A percentile compares a stretch with the other conserved stretches of the same genome.
phyloP scores from a whole-genome alignment of 1,139 yeast species.

The Yamadazyma dendronema region DNA sequence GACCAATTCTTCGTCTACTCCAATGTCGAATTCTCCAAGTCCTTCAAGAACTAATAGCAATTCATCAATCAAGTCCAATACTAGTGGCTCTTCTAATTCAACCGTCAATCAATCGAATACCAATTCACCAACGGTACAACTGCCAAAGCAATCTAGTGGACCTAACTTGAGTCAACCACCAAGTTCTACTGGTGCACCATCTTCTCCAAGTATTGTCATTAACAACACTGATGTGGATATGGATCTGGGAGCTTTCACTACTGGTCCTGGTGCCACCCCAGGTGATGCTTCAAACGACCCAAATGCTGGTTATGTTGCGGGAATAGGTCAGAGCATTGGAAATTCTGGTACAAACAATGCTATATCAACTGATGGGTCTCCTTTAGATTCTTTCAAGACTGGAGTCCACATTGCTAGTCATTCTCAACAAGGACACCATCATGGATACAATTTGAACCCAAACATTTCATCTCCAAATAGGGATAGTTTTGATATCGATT shows the following conservation, averaged over 20 bases:
- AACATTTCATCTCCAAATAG: conserved; percentile 45
- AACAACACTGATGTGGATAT: conserved; percentile 17
- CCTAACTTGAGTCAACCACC: conserved; percentile 11
- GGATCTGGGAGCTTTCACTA: conserved; percentile 18
- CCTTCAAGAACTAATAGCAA: conserved; percentile 35
- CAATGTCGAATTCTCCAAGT: conserved; percentile 28
- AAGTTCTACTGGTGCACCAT: conserved; percentile 3
- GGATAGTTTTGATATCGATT: conserved; percentile 45
- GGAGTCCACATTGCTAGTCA: conserved; percentile 21
- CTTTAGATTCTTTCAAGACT: conserved; percentile 15
- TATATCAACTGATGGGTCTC: conserved; percentile 1
- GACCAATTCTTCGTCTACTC: conserved; percentile 17
- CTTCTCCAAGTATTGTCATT: conserved; percentile 20
- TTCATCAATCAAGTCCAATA: conserved; percentile 27
- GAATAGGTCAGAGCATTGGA: conserved; percentile 2
- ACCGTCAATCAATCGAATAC: conserved; percentile 9
- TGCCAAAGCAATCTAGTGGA: conserved; percentile 12
- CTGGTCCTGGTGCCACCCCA: conserved; percentile 4
- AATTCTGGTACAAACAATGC: too few relatives aligned
- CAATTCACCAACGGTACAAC: conserved; percentile 14
- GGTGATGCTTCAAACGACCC: conserved; percentile 14
- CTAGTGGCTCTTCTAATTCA: conserved; percentile 13
- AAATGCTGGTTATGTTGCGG: background rate
- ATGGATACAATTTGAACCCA: conserved; percentile 36
- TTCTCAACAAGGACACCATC: conserved; percentile 30